Evolutionary conservation across 176 grass and related monocot genomes (phyloP), one percentile per base, ranked within the genome.

Genomic region (Oryza meridionalis): DNA sequence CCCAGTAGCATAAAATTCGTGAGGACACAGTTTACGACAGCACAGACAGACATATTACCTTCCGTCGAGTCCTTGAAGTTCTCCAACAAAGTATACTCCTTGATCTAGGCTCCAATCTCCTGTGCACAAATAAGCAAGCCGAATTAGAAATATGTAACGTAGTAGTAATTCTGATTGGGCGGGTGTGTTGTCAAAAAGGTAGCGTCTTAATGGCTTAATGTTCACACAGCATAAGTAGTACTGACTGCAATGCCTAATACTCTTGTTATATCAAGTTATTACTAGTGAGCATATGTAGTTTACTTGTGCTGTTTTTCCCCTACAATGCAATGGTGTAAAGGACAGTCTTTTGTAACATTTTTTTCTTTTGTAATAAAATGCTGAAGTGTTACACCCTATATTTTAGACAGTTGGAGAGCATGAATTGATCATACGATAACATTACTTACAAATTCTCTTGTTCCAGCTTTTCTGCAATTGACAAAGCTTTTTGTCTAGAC

Each of bases 401-500:
- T 45, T 65, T 75, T 77, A 59, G 65, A 50, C 3, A 44, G 21
- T 66, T 79, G 37, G 17, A 75, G n/a, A 43, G 69, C 27, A 80
- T 43, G 32, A 82, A 37, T 77, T 89, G 42, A 77, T 80, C 51
- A 84, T 83, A 78, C 53, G 43, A 85, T 13, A 22, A 80, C 25
- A 32, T 32, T 74, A 95, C 96, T 99, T 84, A 99, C 96, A 99
- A 59, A 86, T 99, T 99, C 80, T 99, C 89, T 69, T 95, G 86
- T 84, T 96, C 96, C 70, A 99, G 83, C 81, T 99, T 99, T 84
- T 99, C 91, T 46, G 93, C 89, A 87, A 98, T 89, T 75, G 93
- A 95, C 31, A 96, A 70, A 25, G 91, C 91, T 85, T 99, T 99
- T 78, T 37, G 83, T 77, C 88, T 95, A 64, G 96, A 92, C 93